Conservation (phyloP, 164 flowering plant genomes). For the Umbilicus rupestris region DNA sequence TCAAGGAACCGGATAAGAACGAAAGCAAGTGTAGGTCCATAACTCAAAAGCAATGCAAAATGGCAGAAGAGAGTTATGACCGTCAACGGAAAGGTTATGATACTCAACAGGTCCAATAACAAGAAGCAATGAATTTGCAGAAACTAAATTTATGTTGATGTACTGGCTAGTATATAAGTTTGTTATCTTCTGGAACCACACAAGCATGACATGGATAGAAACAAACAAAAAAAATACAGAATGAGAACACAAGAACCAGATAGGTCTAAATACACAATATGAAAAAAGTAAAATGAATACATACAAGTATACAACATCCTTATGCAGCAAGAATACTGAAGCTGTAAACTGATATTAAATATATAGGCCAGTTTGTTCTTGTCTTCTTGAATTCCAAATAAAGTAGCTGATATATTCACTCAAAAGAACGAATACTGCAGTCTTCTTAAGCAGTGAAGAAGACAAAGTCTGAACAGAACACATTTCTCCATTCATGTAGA, state of each 20-base stretch:
- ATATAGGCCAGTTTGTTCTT: too few relatives aligned
- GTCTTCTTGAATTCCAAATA: too few relatives aligned
- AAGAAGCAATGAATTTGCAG: constrained; percentile 28
- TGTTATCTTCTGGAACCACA: background rate
- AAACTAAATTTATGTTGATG: background rate
- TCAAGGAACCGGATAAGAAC: constrained; percentile 7
- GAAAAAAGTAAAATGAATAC: background rate
- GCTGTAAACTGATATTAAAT: too few relatives aligned
- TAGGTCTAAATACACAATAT: background rate
- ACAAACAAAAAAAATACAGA: background rate
- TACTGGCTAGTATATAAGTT: background rate
- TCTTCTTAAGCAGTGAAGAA: too few relatives aligned
- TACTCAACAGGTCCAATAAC: constrained; percentile 35
- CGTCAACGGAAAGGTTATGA: constrained; percentile 30
- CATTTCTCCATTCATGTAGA: too few relatives aligned
- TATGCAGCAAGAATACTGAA: too few relatives aligned
- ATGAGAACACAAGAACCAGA: background rate
- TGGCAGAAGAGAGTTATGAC: constrained; percentile 40
- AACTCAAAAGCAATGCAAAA: constrained; percentile 28
- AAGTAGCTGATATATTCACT: too few relatives aligned
- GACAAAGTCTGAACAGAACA: too few relatives aligned
- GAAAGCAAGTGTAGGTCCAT: constrained; percentile 25
- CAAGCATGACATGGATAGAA: background rate
- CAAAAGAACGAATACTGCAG: too few relatives aligned
- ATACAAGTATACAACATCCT: background rate